Evolutionary conservation across 257 asterid genomes (phyloP).

Genomic region (Primulina huaijiensis): DNA sequence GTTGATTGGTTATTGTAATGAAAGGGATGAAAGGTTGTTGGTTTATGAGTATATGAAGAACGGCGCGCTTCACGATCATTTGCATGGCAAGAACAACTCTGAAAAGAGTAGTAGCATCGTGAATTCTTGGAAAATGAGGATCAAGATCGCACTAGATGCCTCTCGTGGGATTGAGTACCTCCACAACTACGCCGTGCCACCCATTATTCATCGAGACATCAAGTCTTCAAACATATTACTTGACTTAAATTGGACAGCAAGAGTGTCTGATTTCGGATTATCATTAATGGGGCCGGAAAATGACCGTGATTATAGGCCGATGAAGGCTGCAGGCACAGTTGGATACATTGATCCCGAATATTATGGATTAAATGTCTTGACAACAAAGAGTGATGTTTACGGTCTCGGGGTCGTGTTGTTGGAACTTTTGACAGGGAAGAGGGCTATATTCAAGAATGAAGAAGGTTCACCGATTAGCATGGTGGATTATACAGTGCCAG

Average conservation of each 20-base stretch:
- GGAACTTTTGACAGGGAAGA: constrained; percentile 70
- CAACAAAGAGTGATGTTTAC: constrained; percentile 83
- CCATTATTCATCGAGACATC: constrained; percentile 83
- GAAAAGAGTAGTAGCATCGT: constrained; percentile 45
- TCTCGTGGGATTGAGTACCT: constrained; percentile 88
- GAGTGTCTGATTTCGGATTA: constrained; percentile 87
- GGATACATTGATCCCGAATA: constrained; percentile 88
- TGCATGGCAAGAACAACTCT: constrained; percentile 60
- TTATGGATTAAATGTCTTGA: constrained; percentile 64
- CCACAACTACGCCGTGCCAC: constrained; percentile 80
- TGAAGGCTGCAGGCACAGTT: constrained; percentile 72
- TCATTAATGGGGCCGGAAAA: constrained; percentile 63
- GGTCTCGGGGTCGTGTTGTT: constrained; percentile 76
- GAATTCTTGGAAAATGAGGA: constrained; percentile 84
- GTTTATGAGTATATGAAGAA: constrained; percentile 87
- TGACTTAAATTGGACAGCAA: constrained; percentile 59
- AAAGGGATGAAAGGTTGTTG: constrained; percentile 67
- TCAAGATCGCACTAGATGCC: constrained; percentile 68
- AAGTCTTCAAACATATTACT: constrained; percentile 80
- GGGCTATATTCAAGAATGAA: constrained; percentile 62
- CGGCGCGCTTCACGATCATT: constrained; percentile 76
- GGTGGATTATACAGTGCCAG: constrained; percentile 72
- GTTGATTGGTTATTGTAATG: constrained; percentile 73
- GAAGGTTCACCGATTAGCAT: constrained; percentile 56
- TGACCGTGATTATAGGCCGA: constrained; percentile 39